Base-by-base conservation (phyloP, 306 rosid genomes). In the Sphenostylis stenocarpa region DNA sequence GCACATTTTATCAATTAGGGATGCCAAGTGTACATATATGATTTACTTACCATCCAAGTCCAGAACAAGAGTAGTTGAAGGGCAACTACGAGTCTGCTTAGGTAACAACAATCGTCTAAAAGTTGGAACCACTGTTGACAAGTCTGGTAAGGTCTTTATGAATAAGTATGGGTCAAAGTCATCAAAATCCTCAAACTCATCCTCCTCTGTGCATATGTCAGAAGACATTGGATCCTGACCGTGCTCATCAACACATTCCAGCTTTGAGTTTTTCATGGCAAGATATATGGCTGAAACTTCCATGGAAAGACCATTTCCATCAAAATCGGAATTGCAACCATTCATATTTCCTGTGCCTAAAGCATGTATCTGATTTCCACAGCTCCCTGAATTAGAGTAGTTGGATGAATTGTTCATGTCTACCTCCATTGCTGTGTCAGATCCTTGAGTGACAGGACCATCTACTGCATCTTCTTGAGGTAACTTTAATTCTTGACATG, bases 21-120 rank as follows among this genome's bases (percentile, higher is more conserved):
- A 66, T 26, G 58, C 11, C 72, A 71, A 73, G 28, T 41, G 36
- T 36, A 38, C 70, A 64, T 23, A 57, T 52, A 29, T 65, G 48
- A 33, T 47, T 76, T 79, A 61, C 90, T 88, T 87, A 96, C 99
- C 99, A 71, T 96, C 99, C 86, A 96, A 91, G 84, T 96, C 99
- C 83, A 96, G 87, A 79, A 92, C 98, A 67, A 96, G 99, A 71
- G 93, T 88, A 31, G 90, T 96, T 38, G 97, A 86, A 51, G 99
- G 98, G 67, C 99, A 96, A 82, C 99, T 93, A 87, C 99, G 92
- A 29, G 99, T 96, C 84, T 96, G 97, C 84, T 89, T 96, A 52
- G 99, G 99, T 67, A 96, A 89, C 82, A 96, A 86, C 86, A 91
- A 45, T 9, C 80, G 90, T 79, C 99, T 94, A 83, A 88, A 93